These are phyloP conservation scores for Cryptococcus sp. DNA, from an alignment of 1,284 basidiomycete genomes.

Conservation along the genomic window DNA sequence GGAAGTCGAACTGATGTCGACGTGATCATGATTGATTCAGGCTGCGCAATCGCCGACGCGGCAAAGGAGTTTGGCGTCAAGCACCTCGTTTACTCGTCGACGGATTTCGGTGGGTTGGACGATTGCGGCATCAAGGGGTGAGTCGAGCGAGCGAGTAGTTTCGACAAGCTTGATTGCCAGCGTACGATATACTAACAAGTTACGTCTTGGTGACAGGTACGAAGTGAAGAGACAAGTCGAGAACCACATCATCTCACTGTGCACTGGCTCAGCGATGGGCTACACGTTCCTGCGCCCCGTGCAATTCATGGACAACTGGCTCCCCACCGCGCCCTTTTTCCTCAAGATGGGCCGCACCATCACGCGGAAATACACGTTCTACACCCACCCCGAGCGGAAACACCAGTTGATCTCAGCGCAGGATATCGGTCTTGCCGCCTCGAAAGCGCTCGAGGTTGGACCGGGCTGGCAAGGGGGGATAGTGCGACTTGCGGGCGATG, in stretches of 20 bases:
- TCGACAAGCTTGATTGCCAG: conserved; percentile 3
- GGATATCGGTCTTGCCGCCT: conserved; percentile 19
- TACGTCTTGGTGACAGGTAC: conserved; percentile 11
- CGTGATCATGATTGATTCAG: conserved; percentile 14
- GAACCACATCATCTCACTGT: conserved; percentile 21
- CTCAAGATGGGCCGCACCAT: conserved; percentile 25
- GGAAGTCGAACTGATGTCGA: too few relatives aligned
- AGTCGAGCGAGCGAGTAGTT: conserved; percentile 11
- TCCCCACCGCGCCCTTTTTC: conserved; percentile 15
- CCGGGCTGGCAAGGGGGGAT: conserved; percentile 6
- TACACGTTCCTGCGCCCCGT: conserved; percentile 26
- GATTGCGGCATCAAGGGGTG: conserved; percentile 23
- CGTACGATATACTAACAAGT: not conserved
- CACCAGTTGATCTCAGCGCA: conserved; percentile 22
- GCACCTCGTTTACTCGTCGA: conserved; percentile 53
- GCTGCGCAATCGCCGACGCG: conserved; percentile 53
- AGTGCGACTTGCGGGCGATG: conserved; percentile 8
- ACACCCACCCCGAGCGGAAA: conserved; percentile 17
- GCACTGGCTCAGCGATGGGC: not conserved
- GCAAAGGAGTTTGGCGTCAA: conserved; percentile 50
- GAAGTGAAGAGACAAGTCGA: conserved; percentile 38
- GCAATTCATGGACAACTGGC: conserved; percentile 31
- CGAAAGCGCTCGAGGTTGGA: conserved; percentile 4
- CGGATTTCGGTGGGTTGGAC: conserved; percentile 23
- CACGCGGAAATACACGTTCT: conserved; percentile 15